Conservation (phyloP, 83 land plant genomes). For the Picea mariana region DNA sequence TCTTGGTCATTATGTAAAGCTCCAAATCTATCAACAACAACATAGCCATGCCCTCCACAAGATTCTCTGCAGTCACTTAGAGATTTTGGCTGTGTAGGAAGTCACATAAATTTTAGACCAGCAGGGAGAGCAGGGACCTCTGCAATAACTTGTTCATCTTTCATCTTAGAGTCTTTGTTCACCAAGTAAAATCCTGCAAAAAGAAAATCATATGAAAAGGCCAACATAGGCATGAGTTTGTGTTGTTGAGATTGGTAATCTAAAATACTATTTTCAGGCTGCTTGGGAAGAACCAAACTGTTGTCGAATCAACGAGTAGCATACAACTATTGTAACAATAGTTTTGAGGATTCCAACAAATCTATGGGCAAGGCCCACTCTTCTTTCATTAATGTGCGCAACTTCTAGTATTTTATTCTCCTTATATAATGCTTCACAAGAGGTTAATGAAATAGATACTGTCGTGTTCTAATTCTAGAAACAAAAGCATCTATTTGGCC, state of each 20-base stretch:
- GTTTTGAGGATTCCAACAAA: constrained; percentile 88
- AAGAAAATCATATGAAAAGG: constrained; percentile 91
- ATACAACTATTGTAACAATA: constrained; percentile 75
- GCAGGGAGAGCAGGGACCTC: constrained; percentile 97
- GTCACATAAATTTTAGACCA: constrained; percentile 94
- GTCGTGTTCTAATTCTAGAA: too few species aligned
- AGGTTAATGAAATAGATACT: too few species aligned
- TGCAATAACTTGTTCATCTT: constrained; percentile 77
- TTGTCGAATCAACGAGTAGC: constrained; percentile 88
- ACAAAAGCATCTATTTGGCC: too few species aligned
- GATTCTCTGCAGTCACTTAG: constrained; percentile 90
- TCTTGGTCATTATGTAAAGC: too few species aligned
- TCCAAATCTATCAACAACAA: constrained; percentile 95
- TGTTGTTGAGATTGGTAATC: constrained; percentile 98
- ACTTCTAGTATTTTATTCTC: too few species aligned
- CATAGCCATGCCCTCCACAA: constrained; percentile 99
- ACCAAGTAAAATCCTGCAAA: constrained; percentile 79
- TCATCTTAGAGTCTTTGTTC: constrained; percentile 85
- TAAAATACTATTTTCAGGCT: constrained; percentile 81
- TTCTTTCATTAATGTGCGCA: too few species aligned
- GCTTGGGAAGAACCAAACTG: constrained; percentile 97
- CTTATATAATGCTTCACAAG: too few species aligned
- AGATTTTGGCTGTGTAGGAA: constrained; percentile 86
- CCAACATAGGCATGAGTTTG: constrained; percentile 95
- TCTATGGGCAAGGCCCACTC: constrained; percentile 87